Base-by-base conservation (phyloP, 805 yeast species). In the Cyberlindnera lachancei region DNA sequence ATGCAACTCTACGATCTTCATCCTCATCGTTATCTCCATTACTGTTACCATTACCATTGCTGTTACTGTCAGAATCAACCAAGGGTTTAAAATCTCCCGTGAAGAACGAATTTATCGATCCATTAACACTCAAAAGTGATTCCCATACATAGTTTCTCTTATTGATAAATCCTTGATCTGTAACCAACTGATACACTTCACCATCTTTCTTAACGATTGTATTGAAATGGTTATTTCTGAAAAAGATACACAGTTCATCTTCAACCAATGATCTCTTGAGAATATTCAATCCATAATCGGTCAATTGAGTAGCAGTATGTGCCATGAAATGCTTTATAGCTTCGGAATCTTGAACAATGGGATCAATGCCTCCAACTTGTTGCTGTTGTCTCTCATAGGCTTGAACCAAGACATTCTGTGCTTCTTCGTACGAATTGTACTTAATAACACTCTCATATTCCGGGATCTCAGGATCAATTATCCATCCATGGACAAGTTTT, bases 161-260 rank as follows among this genome's bases (percentile, higher is more conserved):
- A 15, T 51, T 38, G 27, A 44, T 49, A 46, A 74, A 80, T 4
- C 92, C 86, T 12, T 66, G 60, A 50, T 92, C 96, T 2, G 92
- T 83, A 3, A 83, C 79, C 18, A 90, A 61, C 5, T 73, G 56
- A 49, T 72, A 86, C 20, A 90, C 60, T 18, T 63, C 64, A 25
- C 56, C 58, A 13, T 53, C 55, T 15, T 54, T 53, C 48, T 77
- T 78, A 36, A 56, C 70, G 9, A 88, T 52, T 0, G 96, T 85
- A 41, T 71, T 71, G 56, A 84, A 90, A 54, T 87, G 96, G 54
- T 92, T 88, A 56, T 92, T 90, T 49, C 96, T 68, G 61, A 88
- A 92, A 40, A 90, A 70, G 0, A 90, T 75, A 1, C 78, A 72
- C 34, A 78, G 65, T 6, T 77, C 68, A 25, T 76, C 76, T 12